Conservation (phyloP, 1,284 basidiomycete species). For the Microbotryum scabiosae region DNA sequence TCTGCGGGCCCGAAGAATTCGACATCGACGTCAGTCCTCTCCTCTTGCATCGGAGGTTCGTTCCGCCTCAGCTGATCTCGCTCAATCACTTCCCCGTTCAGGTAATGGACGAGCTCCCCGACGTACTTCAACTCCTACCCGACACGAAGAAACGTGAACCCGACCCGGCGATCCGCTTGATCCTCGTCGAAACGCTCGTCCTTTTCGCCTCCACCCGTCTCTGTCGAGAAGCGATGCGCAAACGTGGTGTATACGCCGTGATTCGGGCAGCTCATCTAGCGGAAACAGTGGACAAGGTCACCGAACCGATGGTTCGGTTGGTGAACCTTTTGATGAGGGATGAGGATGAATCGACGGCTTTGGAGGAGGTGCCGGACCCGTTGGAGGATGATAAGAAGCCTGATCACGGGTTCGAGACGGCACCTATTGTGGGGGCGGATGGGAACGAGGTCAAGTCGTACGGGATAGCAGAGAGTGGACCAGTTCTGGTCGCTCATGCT, state of each 20-base stretch:
- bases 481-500: too few relatives aligned
- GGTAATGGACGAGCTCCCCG: conserved; percentile 81
- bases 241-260: conserved; percentile 79
- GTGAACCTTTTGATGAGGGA: conserved; percentile 66
- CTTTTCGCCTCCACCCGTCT: conserved; percentile 80
- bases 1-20: conserved; percentile 90
- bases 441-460: conserved; percentile 5
- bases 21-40: conserved; percentile 61
- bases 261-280: conserved; percentile 69
- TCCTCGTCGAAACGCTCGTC: conserved; percentile 79
- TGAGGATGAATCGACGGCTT: conserved; percentile 51
- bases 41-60: not conserved
- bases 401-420: too few relatives aligned
- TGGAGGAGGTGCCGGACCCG: conserved; percentile 28
- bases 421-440: conserved; percentile 6
- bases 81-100: conserved; percentile 38
- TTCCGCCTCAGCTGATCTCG: not conserved
- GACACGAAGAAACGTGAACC: conserved; percentile 73
- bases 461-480: too few relatives aligned
- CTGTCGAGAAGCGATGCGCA: conserved; percentile 71
- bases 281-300: conserved; percentile 67
- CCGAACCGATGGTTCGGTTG: conserved; percentile 60
- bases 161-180: conserved; percentile 70
- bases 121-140: conserved; percentile 78
- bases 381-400: too few relatives aligned